Conservation (phyloP, 805 yeast species). For the Kodamaea neixiangensis region DNA sequence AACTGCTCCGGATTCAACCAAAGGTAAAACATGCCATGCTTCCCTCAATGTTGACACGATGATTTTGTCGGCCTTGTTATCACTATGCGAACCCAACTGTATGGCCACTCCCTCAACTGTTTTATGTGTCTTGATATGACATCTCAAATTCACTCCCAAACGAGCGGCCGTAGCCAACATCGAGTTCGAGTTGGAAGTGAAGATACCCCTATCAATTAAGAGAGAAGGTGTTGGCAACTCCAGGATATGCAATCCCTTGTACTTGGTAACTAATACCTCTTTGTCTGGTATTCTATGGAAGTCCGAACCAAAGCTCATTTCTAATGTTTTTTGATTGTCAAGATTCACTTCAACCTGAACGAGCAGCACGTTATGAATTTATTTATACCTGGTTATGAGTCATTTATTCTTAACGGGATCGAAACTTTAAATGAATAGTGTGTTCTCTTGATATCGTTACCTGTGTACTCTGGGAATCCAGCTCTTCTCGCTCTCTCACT, state of each 20-base stretch:
- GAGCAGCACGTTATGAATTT: neutral
- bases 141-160: conserved; percentile 53
- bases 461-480: no score
- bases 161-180: conserved; percentile 50
- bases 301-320: conserved; percentile 18
- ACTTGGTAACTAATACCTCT: conserved; percentile 18
- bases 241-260: conserved; percentile 43
- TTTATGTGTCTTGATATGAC: conserved; percentile 79
- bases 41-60: conserved; percentile 72
- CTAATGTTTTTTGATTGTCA: neutral
- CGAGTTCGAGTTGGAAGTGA: conserved; percentile 45
- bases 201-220: conserved; percentile 39
- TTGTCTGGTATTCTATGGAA: conserved; percentile 25
- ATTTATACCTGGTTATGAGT: neutral
- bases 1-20: conserved; percentile 40
- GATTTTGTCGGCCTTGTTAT: conserved; percentile 45
- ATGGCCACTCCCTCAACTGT: conserved; percentile 57
- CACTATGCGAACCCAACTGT: conserved; percentile 50
- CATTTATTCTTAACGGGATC: neutral
- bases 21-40: conserved; percentile 53
- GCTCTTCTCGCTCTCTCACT: no score
- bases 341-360: neutral
- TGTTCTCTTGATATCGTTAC: no score
- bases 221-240: conserved; percentile 65
- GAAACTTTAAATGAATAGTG: neutral